phyloP scores from a whole-genome alignment of 140 eudicot species.

The Flaveria floridana region DNA sequence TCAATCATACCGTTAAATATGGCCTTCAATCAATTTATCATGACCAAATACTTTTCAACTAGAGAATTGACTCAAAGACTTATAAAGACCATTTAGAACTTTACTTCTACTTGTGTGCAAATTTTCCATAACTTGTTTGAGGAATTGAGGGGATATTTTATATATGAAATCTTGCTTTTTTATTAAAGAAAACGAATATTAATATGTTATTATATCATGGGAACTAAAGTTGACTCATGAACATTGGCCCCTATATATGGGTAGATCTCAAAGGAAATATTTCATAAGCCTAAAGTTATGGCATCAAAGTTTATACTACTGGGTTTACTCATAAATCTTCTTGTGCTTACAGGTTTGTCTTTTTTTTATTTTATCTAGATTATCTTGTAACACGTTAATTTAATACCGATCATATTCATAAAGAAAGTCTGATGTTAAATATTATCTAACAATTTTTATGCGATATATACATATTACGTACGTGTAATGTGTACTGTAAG shows the following conservation, averaged over 20 bases:
- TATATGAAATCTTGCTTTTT: neutral
- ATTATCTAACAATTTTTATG: too few species aligned
- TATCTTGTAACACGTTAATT: neutral
- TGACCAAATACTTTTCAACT: constrained; percentile 20
- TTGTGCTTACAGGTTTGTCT: constrained; percentile 28
- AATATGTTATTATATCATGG: neutral
- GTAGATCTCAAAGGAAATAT: neutral
- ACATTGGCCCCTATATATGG: constrained; percentile 17
- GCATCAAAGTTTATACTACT: constrained; percentile 25
- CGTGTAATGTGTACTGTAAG: too few species aligned
- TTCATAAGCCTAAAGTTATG: constrained; percentile 24
- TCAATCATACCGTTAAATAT: constrained; percentile 33
- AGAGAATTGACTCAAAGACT: constrained; percentile 14
- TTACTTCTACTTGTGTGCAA: constrained; percentile 17
- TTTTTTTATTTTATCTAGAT: constrained; percentile 5
- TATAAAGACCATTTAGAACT: constrained; percentile 1
- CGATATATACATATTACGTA: too few species aligned
- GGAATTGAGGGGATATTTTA: constrained; percentile 24
- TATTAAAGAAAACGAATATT: too few species aligned
- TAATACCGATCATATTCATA: too few species aligned
- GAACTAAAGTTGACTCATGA: neutral
- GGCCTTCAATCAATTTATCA: neutral
- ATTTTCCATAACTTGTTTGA: constrained; percentile 25
- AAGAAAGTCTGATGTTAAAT: too few species aligned
- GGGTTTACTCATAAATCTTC: constrained; percentile 20